These are phyloP conservation scores for Chrysanthemum makinoi DNA, from an alignment of 129 eudicot species.

Conservation along the genomic window DNA sequence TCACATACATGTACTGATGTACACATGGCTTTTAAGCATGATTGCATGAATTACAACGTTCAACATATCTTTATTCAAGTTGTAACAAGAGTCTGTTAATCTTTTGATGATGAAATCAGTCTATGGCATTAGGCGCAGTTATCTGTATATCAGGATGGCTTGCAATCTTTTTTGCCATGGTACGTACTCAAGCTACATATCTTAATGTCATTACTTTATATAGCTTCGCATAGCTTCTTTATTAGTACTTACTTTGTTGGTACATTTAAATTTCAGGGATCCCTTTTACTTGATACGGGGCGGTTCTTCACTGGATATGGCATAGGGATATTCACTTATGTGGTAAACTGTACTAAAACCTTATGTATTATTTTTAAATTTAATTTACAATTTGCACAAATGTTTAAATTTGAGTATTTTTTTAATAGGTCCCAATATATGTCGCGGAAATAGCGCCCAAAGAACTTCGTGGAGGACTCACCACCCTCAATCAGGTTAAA, in stretches of 20 bases:
- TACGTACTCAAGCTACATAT: conserved; percentile 15
- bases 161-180: conserved; percentile 66
- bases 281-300: conserved; percentile 63
- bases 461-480: conserved; percentile 78
- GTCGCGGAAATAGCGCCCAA: conserved; percentile 90
- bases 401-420: background rate
- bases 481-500: conserved; percentile 75
- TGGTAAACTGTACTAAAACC: conserved; percentile 41
- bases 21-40: conserved; percentile 23
- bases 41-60: background rate
- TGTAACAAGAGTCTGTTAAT: background rate
- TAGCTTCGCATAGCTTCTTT: background rate
- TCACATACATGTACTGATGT: background rate
- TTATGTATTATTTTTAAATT: background rate
- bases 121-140: conserved; percentile 72
- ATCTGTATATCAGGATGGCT: conserved; percentile 85
- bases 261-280: conserved; percentile 43
- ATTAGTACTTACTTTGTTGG: conserved; percentile 10
- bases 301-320: conserved; percentile 84
- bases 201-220: background rate
- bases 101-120: conserved; percentile 39
- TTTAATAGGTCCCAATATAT: conserved; percentile 60
- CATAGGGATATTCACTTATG: conserved; percentile 68
- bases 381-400: conserved; percentile 13
- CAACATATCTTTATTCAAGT: background rate